Conservation (phyloP, 306 rosid species). For the Erythrophleum fordii region DNA sequence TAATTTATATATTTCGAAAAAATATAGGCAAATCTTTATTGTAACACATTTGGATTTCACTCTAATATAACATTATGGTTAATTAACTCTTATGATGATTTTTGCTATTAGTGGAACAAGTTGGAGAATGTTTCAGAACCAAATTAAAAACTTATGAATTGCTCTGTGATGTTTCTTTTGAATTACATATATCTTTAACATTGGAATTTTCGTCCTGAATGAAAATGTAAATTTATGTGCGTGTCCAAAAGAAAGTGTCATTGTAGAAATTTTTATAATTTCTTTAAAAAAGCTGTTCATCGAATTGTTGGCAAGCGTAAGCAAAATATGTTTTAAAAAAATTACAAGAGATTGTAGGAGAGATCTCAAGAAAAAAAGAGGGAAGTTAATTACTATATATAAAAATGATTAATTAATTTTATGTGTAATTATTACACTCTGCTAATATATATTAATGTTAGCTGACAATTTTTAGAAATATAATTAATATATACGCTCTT, state of each 20-base stretch:
- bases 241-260: not conserved
- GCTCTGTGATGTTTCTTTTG: not conserved
- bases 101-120: not conserved
- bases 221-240: not conserved
- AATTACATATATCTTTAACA: not conserved
- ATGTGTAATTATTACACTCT: not conserved
- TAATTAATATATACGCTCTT: not conserved
- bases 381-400: not conserved
- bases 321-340: not conserved
- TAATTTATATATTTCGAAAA: too few relatives aligned
- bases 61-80: not conserved
- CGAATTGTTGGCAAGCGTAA: not conserved
- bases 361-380: not conserved
- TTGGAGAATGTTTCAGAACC: not conserved
- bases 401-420: not conserved
- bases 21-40: not conserved
- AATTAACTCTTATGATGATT: not conserved
- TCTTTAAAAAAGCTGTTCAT: too few relatives aligned
- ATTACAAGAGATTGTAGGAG: not conserved
- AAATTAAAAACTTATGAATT: not conserved
- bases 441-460: not conserved
- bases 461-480: not conserved
- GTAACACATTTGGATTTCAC: not conserved
- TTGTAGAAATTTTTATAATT: not conserved
- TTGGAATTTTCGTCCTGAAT: not conserved